Base-by-base conservation (phyloP, 176 grass and related monocot genomes). In the Oryza punctata region DNA sequence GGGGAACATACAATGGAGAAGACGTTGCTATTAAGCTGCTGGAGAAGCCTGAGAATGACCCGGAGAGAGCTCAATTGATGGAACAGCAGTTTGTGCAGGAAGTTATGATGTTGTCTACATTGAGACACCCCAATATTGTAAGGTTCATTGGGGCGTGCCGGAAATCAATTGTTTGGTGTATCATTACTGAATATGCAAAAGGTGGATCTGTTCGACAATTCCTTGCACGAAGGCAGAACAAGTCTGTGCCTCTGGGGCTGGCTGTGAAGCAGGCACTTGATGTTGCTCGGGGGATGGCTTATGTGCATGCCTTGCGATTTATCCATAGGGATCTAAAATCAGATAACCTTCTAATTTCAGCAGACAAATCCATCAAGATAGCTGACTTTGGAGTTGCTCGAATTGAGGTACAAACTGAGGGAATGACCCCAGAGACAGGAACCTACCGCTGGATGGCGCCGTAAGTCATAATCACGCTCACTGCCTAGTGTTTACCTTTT, bases 401-500 rank as follows among this genome's bases (percentile, higher is more conserved):
- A 43, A 94, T 94, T 60, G 93, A 94, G 75, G 93, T 91, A 45
- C 82, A 89, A 67, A 89, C 93, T 2, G 90, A 94, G 76, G 90
- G 93, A 47, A 94, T 94, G 93, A 94, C 90, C 15, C 90, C 93
- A 41, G 93, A 92, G 54, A 94, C 93, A 14, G 93, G 93, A 57
- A 90, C 93, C 46, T 92, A 94, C 44, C 93, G 93, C 25, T 94
- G 93, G 93, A 94, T 94, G 93, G 93, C 93, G 7, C 93, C 93
- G 93, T 94, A 90, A 94, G 93, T 88, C 29, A 30, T 78, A 44
- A 44, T 70, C 43, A 54, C 54, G 45, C 7, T 16, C 35, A n/a
- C 43, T 82, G 10, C 28, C n/a, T 4, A 40, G 61, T 43, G 12
- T 73, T 82, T 46, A 79, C n/a, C 60, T 54, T 18, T 57, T 25